Evolutionary conservation across 305 asterid species (phyloP).

Genomic region (Rubia occidens): DNA sequence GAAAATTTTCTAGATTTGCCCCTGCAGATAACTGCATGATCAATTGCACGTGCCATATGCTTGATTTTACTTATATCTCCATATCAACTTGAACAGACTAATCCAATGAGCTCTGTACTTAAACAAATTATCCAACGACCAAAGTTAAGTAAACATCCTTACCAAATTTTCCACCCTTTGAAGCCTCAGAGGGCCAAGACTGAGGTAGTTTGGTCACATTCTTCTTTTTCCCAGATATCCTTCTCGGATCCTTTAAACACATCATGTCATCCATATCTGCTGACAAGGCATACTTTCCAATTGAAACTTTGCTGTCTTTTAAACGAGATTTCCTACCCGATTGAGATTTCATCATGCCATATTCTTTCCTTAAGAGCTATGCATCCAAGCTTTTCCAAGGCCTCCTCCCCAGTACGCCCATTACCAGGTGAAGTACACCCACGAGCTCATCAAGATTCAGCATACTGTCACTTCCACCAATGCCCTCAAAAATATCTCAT

Average conservation of each 20-base stretch:
- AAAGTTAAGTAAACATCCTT: slow-evolving; percentile 18
- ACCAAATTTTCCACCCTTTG: slow-evolving; percentile 53
- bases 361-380: slow-evolving; percentile 59
- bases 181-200: slow-evolving; percentile 61
- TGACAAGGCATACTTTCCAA: slow-evolving; percentile 25
- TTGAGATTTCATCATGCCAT: slow-evolving; percentile 41
- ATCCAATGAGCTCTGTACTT: not conserved
- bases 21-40: not conserved
- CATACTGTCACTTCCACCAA: slow-evolving; percentile 41
- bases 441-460: slow-evolving; percentile 51
- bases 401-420: slow-evolving; percentile 27
- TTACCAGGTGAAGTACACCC: slow-evolving; percentile 32
- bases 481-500: slow-evolving; percentile 67
- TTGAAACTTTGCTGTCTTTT: slow-evolving; percentile 24
- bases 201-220: slow-evolving; percentile 40
- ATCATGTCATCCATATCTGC: slow-evolving; percentile 49
- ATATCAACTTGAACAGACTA: not conserved
- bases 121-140: not conserved
- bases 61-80: not conserved
- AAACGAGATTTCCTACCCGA: slow-evolving; percentile 28
- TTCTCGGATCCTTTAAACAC: slow-evolving; percentile 64
- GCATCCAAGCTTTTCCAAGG: slow-evolving; percentile 52
- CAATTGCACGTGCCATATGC: not conserved
- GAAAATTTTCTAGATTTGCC: too few species aligned
- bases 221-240: slow-evolving; percentile 62